A percentile compares a stretch with the other conserved stretches of the same genome.
phyloP scores from a whole-genome alignment of 169 alveolate genomes.

The Toxoplasma gondii region DNA sequence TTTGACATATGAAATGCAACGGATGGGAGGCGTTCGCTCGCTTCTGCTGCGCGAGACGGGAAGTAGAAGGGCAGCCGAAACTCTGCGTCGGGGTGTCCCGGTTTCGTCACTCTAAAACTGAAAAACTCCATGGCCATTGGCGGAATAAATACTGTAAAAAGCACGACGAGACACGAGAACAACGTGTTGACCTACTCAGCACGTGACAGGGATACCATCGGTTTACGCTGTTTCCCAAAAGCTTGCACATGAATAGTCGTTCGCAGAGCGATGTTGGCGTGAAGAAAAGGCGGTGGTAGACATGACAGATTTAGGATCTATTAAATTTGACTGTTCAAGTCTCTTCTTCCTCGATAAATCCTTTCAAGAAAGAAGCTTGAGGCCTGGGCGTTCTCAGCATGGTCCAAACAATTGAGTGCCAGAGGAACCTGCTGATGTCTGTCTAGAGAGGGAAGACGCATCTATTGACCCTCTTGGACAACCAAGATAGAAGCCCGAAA shows the following conservation, averaged over 20 bases:
- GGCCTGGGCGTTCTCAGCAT: too few relatives aligned
- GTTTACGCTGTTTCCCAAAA: background rate
- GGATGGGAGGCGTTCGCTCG: background rate
- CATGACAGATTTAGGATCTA: too few relatives aligned
- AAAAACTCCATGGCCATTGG: background rate
- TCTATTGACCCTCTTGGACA: too few relatives aligned
- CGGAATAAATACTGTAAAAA: background rate
- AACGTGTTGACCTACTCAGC: background rate
- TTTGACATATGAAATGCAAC: background rate
- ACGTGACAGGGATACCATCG: background rate
- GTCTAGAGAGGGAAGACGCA: too few relatives aligned
- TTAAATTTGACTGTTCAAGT: too few relatives aligned
- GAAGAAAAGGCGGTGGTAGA: background rate
- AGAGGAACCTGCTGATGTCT: too few relatives aligned
- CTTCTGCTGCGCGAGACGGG: background rate
- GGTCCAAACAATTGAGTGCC: too few relatives aligned
- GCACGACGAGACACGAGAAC: background rate
- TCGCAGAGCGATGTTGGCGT: background rate
- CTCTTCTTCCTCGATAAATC: too few relatives aligned
- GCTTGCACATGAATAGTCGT: background rate
- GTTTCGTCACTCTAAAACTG: background rate
- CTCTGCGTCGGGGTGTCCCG: background rate
- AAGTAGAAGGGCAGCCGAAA: slow-evolving; percentile 22
- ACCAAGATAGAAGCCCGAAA: too few relatives aligned
- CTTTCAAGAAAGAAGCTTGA: too few relatives aligned